These are phyloP conservation scores for Coleophoma eucalyptorum DNA, from an alignment of 2,329 filamentous ascomycete genomes.

Conservation along the genomic window DNA sequence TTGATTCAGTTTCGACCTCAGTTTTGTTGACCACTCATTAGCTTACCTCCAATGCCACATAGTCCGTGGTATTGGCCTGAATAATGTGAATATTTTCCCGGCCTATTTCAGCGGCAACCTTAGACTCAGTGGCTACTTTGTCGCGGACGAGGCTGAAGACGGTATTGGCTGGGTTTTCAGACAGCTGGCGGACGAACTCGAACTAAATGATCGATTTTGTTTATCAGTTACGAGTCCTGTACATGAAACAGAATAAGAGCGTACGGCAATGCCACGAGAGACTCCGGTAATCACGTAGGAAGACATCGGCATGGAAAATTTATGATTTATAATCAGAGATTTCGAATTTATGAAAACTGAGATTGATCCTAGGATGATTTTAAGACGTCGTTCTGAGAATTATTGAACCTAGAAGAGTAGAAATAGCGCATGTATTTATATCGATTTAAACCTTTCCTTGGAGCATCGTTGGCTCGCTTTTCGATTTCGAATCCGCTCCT, in stretches of 20 bases:
- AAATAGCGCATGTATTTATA: constrained; percentile 9
- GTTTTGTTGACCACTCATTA: constrained; percentile 5
- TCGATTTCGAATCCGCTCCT: constrained; percentile 10
- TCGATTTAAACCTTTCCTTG: constrained; percentile 6
- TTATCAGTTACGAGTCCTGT: constrained; percentile 9
- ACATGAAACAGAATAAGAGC: constrained; percentile 7
- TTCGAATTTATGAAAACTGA: too few relatives aligned
- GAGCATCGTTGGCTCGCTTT: constrained; percentile 10
- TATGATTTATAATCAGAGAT: constrained; percentile 4
- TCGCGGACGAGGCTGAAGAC: constrained; percentile 45
- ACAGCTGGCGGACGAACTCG: constrained; percentile 42
- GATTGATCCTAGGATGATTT: constrained; percentile 9
- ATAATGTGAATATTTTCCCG: constrained; percentile 14
- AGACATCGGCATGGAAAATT: constrained; percentile 15
- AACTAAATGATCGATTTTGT: constrained; percentile 30
- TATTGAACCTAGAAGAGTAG: constrained; percentile 5
- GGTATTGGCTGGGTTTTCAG: constrained; percentile 35
- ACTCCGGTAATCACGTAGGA: constrained; percentile 21
- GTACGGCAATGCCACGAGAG: constrained; percentile 22
- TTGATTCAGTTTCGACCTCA: constrained; percentile 7
- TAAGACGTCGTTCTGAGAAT: constrained; percentile 10
- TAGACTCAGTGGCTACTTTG: constrained; percentile 39
- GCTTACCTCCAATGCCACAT: constrained; percentile 12
- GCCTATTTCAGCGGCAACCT: constrained; percentile 35
- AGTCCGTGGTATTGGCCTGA: constrained; percentile 11